Evolutionary conservation across 169 alveolate species (phyloP).

Genomic region (Perkinsus chesapeaki): DNA sequence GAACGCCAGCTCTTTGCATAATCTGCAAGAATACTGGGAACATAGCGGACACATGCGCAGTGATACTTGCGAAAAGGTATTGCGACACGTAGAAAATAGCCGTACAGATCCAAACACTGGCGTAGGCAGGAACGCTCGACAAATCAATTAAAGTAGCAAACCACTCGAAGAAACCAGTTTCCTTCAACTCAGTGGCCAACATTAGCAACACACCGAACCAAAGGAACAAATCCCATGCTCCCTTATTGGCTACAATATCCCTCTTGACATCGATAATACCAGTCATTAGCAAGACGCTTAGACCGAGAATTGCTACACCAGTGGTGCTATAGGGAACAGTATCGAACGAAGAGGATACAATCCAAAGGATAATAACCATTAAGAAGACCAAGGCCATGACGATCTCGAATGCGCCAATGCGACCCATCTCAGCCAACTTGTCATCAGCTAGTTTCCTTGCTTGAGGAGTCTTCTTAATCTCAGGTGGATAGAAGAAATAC

Average conservation of each 20-base stretch:
- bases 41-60: background rate
- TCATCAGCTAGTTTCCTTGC: background rate
- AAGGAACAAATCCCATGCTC: background rate
- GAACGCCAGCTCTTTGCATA: background rate
- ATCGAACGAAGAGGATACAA: background rate
- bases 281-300: background rate
- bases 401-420: background rate
- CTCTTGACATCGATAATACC: background rate
- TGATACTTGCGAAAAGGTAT: background rate
- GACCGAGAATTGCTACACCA: background rate
- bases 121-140: background rate
- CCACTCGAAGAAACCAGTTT: conserved; percentile 5
- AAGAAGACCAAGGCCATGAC: background rate
- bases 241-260: background rate
- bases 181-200: background rate
- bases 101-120: background rate
- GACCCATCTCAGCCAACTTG: background rate
- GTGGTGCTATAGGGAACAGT: background rate
- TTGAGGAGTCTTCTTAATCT: background rate
- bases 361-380: background rate
- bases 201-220: conserved; percentile 1
- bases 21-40: background rate
- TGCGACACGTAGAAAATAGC: background rate
- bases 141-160: background rate
- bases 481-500: background rate